A percentile compares a stretch with the other conserved stretches of the same genome.
Evolutionary conservation across 1,284 basidiomycete species (phyloP).

Genomic region (Apiotrichum gamsii): DNA sequence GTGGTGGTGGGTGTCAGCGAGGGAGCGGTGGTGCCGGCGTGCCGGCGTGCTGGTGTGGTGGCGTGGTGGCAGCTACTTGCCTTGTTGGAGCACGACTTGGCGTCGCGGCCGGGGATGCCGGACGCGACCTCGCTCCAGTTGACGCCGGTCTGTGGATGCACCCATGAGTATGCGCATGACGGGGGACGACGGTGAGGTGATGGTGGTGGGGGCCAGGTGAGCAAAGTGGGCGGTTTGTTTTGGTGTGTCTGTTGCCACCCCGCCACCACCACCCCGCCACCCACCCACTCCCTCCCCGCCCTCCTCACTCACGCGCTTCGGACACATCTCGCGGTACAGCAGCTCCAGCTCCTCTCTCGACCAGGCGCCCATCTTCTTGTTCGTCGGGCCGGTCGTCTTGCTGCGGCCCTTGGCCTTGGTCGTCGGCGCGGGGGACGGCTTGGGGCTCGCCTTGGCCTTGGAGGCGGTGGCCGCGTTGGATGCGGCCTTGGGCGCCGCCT

Average conservation of each 20-base stretch:
- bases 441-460: no score
- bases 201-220: neutral
- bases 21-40: no score
- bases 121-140: conserved; percentile 26
- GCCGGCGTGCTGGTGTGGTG: no score
- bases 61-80: conserved; percentile 16
- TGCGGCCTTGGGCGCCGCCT: neutral
- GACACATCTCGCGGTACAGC: conserved; percentile 27
- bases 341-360: conserved; percentile 22
- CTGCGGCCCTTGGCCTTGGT: no score
- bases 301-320: conserved; percentile 21
- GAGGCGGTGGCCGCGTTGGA: no score
- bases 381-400: no score
- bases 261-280: neutral
- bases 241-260: no score
- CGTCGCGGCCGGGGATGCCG: conserved; percentile 22
- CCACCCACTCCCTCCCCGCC: neutral
- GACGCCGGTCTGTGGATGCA: conserved; percentile 24
- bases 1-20: no score
- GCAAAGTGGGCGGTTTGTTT: neutral
- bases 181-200: conserved; percentile 1
- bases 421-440: no score
- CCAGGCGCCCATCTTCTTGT: conserved; percentile 27
- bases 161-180: no score
- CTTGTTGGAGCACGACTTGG: conserved; percentile 29